Base-by-base conservation (phyloP, 805 yeast genomes). In the Hanseniaspora pseudoguilliermondii region DNA sequence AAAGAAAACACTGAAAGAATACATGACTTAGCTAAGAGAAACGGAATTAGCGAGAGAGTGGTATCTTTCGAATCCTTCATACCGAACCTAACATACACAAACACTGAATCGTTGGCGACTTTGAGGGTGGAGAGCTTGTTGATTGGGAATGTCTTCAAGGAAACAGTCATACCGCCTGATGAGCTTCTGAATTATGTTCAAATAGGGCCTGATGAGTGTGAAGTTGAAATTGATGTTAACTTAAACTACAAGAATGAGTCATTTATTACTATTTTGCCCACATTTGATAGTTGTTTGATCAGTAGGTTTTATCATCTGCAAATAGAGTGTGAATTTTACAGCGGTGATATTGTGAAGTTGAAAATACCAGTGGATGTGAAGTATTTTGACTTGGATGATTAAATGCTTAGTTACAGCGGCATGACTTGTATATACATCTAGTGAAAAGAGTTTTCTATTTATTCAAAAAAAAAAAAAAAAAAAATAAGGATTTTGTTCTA, bases 281-380 rank as follows among this genome's bases (percentile, higher is more conserved):
- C 75, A 55, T 83, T 82, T 65, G 86, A 82, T 60, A 76, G 75
- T 50, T 83, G 88, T 65, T 66, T 79, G 55, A 71, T 81, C n/a
- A 76, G 82, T 4, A 72, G 88, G 63, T 65, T 75, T 18, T 82
- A 83, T 64, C 72, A 77, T 18, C 20, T 54, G n/a, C 36, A 53
- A 29, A 34, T 53, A 7, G 47, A 53, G n/a, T 53, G 56, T 53
- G 50, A 46, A 21, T 53, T 53, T 27, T 15, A 7, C 8, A 53
- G n/a, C 10, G 50, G 56, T 9, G 34, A 43, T 10, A 20, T 8
- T 2, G 29, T 40, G 11, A 35, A 6, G 3, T 53, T 53, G 29
- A 53, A 39, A 13, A 21, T 53, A 13, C 56, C 56, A 13, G 50
- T 53, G 7, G 56, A 53, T 39, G 49, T 53, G 8, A 53, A 53